Base-by-base conservation (phyloP, 495 filamentous ascomycete genomes). In the Aspergillus carlsbadensis region DNA sequence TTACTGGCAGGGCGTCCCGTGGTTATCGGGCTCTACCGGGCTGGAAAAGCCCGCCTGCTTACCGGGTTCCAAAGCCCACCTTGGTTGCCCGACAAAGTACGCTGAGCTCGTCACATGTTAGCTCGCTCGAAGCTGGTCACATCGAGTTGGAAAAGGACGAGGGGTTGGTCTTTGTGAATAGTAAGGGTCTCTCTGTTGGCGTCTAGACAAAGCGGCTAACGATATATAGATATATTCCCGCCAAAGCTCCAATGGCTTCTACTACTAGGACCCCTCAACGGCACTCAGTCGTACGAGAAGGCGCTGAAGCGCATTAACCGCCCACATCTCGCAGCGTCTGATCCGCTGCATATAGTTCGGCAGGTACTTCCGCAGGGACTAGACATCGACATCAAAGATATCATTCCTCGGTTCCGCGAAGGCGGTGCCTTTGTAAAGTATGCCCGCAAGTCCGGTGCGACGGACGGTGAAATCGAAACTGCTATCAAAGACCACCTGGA, bases 401-500 rank as follows among this genome's bases (percentile, higher is more conserved):
- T 96, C 34, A 62, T 96, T 41, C 89, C 92, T 2, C 82, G 91
- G 17, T 75, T 92, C 26, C 92, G 93, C 61, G 94, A 98, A 67
- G 95, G 93, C 20, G 94, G 95, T 8, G 90, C 91, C 7, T 98
- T 94, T 70, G 84, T 97, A 62, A 97, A 96, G 67, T 94, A 95
- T 70, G 78, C 78, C 6, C 79, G 90, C 61, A 75, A 81, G 15
- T 62, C 71, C 10, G 77, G 73, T 3, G 72, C 84, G 14, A 70
- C 75, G 1, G 63, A 73, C 21, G 67, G 78, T 10, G 84, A 87
- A 18, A 81, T 96, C 20, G 86, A 88, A 67, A 63, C 65, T 37
- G 66, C 67, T 0, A 61, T 87, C 3, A 74, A 79, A 21, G 57
- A 70, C 0, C 76, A 88, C 57, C 74, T 97, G 0, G 70, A 79